Percentiles rank a stretch among this genome's conserved stretches.
These are phyloP conservation scores for Dendrobium chrysotoxum DNA, from an alignment of 106 monocot genomes.

Conservation along the genomic window DNA sequence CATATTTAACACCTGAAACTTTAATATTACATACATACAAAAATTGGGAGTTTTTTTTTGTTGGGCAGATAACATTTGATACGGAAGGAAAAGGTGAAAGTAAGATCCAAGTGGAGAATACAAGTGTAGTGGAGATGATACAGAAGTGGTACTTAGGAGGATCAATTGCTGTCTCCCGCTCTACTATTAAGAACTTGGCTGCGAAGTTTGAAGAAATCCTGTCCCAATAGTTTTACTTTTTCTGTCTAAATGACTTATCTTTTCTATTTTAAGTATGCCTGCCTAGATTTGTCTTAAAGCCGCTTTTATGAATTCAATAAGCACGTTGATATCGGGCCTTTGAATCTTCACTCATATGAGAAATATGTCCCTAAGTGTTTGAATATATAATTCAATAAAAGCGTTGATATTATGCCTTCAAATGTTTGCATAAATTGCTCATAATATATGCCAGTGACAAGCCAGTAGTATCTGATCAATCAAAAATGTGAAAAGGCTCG, in stretches of 20 bases:
- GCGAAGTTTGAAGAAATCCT: slow-evolving; percentile 24
- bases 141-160: slow-evolving; percentile 93
- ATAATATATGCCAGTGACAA: no score
- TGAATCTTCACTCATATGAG: no score
- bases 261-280: not conserved
- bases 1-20: no score
- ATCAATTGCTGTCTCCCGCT: slow-evolving; percentile 47
- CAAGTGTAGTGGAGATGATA: slow-evolving; percentile 68
- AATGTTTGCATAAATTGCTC: no score
- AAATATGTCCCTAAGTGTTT: no score
- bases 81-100: slow-evolving; percentile 52
- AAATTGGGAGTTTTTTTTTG: not conserved
- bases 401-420: no score
- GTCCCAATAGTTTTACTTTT: not conserved
- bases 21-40: no score
- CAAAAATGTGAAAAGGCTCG: no score
- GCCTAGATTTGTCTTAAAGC: not conserved
- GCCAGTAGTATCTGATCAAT: no score
- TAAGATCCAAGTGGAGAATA: slow-evolving; percentile 62
- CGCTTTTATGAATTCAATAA: not conserved
- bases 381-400: no score
- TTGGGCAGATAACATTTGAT: slow-evolving; percentile 51
- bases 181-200: slow-evolving; percentile 65
- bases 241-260: not conserved
- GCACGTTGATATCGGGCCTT: no score